Percentiles rank a stretch among this genome's conserved stretches.
phyloP scores from a whole-genome alignment of 805 yeast species.

The Cyberlindnera subsufficiens region DNA sequence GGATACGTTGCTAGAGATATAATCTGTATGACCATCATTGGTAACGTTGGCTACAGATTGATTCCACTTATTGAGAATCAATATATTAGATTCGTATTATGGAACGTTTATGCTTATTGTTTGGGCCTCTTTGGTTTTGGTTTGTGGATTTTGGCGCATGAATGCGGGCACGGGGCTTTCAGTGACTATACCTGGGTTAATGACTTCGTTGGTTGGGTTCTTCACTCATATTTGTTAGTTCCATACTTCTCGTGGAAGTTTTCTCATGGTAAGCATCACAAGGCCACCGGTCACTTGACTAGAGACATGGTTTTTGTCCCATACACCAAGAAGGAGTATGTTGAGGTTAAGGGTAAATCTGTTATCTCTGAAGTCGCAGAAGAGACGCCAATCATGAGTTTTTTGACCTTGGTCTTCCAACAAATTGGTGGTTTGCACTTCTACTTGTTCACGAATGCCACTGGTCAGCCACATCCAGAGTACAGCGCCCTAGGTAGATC shows the following conservation, averaged over 20 bases:
- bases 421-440: conserved; percentile 51
- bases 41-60: conserved; percentile 35
- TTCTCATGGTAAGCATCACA: conserved; percentile 56
- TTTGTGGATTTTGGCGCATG: conserved; percentile 58
- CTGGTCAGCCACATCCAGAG: conserved; percentile 47
- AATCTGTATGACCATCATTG: conserved; percentile 34
- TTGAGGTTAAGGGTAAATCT: conserved; percentile 28
- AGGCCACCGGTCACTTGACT: conserved; percentile 55
- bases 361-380: conserved; percentile 41
- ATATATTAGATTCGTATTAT: conserved; percentile 33
- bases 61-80: conserved; percentile 36
- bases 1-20: conserved; percentile 51
- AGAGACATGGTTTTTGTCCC: conserved; percentile 60
- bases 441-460: conserved; percentile 46
- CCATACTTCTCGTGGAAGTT: conserved; percentile 63
- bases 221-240: conserved; percentile 51
- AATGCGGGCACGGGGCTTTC: conserved; percentile 61
- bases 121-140: conserved; percentile 51
- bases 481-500: conserved; percentile 36
- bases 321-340: conserved; percentile 40
- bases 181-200: conserved; percentile 47
- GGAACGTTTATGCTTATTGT: conserved; percentile 33
- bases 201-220: conserved; percentile 54
- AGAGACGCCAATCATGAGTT: conserved; percentile 48
- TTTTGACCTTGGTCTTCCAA: conserved; percentile 40